Evolutionary conservation across 1,284 basidiomycete species (phyloP).

Genomic region (Amylostereum chailletii): DNA sequence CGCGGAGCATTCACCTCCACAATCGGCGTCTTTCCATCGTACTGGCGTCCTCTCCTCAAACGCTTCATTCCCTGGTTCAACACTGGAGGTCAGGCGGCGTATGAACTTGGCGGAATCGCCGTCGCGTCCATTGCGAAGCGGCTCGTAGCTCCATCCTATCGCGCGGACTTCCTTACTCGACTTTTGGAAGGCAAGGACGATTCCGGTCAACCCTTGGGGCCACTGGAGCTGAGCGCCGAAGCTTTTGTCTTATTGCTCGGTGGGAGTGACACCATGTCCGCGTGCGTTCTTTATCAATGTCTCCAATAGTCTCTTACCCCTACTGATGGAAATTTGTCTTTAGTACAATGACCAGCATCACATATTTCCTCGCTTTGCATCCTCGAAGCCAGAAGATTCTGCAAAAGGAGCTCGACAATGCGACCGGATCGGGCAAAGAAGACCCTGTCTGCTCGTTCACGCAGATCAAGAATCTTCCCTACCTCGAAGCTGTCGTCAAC

Average conservation of each 20-base stretch:
- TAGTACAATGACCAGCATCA: constrained; percentile 41
- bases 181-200: constrained; percentile 73
- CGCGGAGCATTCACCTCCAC: constrained; percentile 85
- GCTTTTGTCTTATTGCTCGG: constrained; percentile 82
- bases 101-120: constrained; percentile 73
- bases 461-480: constrained; percentile 61
- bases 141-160: constrained; percentile 52
- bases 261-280: constrained; percentile 78
- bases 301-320: background rate
- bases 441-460: constrained; percentile 46
- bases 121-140: constrained; percentile 76
- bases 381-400: constrained; percentile 62
- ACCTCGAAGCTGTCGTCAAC: constrained; percentile 77
- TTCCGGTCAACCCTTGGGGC: constrained; percentile 70
- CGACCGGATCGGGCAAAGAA: constrained; percentile 46
- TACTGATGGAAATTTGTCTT: background rate
- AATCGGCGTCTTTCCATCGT: constrained; percentile 72
- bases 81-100: constrained; percentile 60
- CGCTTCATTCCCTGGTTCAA: constrained; percentile 68
- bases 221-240: constrained; percentile 80
- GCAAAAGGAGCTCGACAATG: constrained; percentile 74
- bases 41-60: constrained; percentile 60
- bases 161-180: constrained; percentile 75
- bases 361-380: constrained; percentile 72
- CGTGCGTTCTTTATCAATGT: constrained; percentile 34